Evolutionary conservation across 2,329 filamentous ascomycete genomes (phyloP).

Genomic region (Cercospora sp.): DNA sequence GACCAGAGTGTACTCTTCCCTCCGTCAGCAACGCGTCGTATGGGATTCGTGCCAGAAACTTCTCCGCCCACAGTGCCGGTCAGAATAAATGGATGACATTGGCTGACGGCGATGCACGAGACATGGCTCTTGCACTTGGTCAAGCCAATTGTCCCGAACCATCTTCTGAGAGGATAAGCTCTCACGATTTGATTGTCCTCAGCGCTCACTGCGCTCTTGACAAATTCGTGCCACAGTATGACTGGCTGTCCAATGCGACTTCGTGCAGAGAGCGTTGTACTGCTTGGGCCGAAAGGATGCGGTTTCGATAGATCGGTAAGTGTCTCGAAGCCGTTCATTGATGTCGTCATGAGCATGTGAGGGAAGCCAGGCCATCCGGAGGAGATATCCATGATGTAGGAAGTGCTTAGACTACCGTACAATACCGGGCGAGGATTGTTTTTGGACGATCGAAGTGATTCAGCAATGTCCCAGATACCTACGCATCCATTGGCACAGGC

Average conservation of each 20-base stretch:
- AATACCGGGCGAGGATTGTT: slow-evolving; percentile 43
- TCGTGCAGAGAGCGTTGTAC: slow-evolving; percentile 50
- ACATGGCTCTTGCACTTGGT: slow-evolving; percentile 42
- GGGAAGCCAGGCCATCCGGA: slow-evolving; percentile 58
- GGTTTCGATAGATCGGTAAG: slow-evolving; percentile 56
- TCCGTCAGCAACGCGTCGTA: slow-evolving; percentile 51
- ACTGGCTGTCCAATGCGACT: slow-evolving; percentile 51
- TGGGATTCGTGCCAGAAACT: slow-evolving; percentile 54
- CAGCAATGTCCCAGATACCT: slow-evolving; percentile 53
- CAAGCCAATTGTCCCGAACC: slow-evolving; percentile 49
- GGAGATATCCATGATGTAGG: slow-evolving; percentile 50
- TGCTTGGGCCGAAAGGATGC: slow-evolving; percentile 44
- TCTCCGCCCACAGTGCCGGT: slow-evolving; percentile 55
- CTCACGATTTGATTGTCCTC: slow-evolving; percentile 57
- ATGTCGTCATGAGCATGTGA: slow-evolving; percentile 53
- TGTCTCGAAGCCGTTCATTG: slow-evolving; percentile 57
- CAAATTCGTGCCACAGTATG: slow-evolving; percentile 56
- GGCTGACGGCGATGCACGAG: slow-evolving; percentile 50
- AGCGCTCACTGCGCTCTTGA: slow-evolving; percentile 54
- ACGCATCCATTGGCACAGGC: slow-evolving; percentile 59
- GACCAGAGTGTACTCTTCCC: slow-evolving; percentile 53
- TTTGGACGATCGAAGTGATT: slow-evolving; percentile 20
- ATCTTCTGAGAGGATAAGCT: slow-evolving; percentile 53
- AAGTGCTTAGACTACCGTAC: slow-evolving; percentile 47
- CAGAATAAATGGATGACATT: slow-evolving; percentile 57